These are phyloP conservation scores for Canavalia ensiformis DNA, from an alignment of 306 rosid genomes.

Conservation along the genomic window DNA sequence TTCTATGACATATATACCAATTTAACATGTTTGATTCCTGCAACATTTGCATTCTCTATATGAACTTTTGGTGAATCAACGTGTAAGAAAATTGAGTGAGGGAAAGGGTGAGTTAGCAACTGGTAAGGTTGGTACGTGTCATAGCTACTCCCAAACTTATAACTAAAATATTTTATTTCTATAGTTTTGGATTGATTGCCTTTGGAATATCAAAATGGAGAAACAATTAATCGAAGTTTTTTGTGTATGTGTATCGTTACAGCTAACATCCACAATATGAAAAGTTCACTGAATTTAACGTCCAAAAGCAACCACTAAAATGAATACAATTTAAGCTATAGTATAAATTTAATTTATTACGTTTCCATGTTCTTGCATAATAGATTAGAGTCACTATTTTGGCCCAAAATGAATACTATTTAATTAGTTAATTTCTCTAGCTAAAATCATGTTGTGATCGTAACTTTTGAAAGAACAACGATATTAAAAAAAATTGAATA, in stretches of 20 bases:
- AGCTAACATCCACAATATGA: background rate
- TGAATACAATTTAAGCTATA: background rate
- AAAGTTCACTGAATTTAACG: background rate
- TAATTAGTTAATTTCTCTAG: background rate
- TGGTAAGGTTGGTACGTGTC: background rate
- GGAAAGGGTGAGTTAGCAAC: conserved; percentile 12
- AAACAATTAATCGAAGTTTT: conserved; percentile 19
- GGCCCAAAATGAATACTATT: background rate
- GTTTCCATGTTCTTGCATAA: no score
- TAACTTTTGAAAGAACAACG: background rate
- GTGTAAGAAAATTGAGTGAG: conserved; percentile 20
- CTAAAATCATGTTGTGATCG: background rate
- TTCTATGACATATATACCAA: background rate
- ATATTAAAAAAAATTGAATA: background rate
- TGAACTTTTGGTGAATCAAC: conserved; percentile 7
- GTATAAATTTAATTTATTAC: no score
- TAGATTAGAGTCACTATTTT: background rate
- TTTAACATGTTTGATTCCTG: background rate
- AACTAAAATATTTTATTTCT: conserved; percentile 9
- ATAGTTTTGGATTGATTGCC: conserved; percentile 31
- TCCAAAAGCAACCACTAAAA: conserved; percentile 38
- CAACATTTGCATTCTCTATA: background rate
- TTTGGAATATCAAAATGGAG: conserved; percentile 18
- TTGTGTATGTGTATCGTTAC: background rate
- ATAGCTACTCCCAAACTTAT: conserved; percentile 4